Percentiles rank a stretch among this genome's conserved stretches.
Evolutionary conservation across 805 yeast species (phyloP).

Genomic region (Metschnikowia amazonensis): DNA sequence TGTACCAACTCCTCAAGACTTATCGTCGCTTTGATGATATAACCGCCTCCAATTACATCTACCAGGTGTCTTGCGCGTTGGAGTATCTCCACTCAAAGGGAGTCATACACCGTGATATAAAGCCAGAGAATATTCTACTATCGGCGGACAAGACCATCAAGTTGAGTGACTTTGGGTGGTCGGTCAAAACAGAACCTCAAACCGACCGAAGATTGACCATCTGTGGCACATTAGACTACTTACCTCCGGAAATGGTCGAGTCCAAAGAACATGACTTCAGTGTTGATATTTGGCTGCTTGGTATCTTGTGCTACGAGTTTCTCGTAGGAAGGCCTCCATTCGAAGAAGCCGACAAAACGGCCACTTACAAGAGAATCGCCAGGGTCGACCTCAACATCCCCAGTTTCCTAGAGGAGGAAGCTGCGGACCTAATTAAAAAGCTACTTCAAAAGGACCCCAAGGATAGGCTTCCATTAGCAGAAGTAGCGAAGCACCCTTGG

Average conservation of each 20-base stretch:
- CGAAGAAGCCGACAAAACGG: constrained; percentile 72
- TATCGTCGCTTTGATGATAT: constrained; percentile 67
- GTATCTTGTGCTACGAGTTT: constrained; percentile 80
- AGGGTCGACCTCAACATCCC: constrained; percentile 77
- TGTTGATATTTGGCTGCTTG: constrained; percentile 93
- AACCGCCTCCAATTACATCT: constrained; percentile 72
- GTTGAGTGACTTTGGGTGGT: constrained; percentile 95
- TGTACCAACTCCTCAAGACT: constrained; percentile 68
- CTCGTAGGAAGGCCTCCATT: constrained; percentile 90
- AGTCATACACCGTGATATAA: constrained; percentile 87
- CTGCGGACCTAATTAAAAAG: constrained; percentile 64
- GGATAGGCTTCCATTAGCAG: constrained; percentile 56
- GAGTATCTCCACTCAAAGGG: constrained; percentile 72
- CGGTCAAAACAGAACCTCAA: constrained; percentile 47
- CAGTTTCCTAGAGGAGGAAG: constrained; percentile 62
- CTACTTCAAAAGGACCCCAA: constrained; percentile 68
- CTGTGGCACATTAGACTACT: constrained; percentile 92
- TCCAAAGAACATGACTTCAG: constrained; percentile 70
- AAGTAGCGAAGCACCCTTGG: constrained; percentile 82
- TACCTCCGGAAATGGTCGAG: constrained; percentile 94
- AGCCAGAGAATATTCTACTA: constrained; percentile 86
- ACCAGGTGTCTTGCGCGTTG: constrained; percentile 79
- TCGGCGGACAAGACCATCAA: constrained; percentile 75
- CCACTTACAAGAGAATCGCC: constrained; percentile 77
- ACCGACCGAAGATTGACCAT: constrained; percentile 50